Conservation (phyloP, 192 early-diverging fungal genomes). For the Cladochytrium replicatum region DNA sequence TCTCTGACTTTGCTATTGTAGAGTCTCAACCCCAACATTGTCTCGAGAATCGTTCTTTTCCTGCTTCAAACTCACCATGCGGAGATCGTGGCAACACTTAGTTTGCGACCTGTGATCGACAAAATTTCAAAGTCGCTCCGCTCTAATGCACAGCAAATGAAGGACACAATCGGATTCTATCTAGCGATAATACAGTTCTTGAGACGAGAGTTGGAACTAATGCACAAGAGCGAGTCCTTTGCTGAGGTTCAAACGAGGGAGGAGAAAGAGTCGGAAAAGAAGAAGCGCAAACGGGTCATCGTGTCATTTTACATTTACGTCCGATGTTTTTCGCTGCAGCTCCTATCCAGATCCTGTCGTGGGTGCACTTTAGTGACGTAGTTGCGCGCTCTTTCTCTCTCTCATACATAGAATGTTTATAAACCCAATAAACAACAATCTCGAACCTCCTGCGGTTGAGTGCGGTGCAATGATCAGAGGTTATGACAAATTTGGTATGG, state of each 20-base stretch:
- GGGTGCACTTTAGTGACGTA: too few relatives aligned
- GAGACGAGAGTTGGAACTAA: constrained; percentile 64
- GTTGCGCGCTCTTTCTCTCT: too few relatives aligned
- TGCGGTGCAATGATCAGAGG: too few relatives aligned
- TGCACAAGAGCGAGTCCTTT: constrained; percentile 8
- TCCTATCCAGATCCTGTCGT: too few relatives aligned
- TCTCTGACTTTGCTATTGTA: constrained; percentile 8
- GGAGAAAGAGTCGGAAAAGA: background rate
- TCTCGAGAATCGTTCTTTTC: constrained; percentile 76
- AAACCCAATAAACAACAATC: too few relatives aligned
- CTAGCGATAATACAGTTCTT: constrained; percentile 70
- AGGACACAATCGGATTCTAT: constrained; percentile 83
- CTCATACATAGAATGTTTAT: too few relatives aligned
- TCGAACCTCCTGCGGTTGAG: too few relatives aligned
- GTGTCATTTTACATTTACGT: too few relatives aligned
- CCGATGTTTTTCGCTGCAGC: too few relatives aligned
- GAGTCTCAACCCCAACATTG: constrained; percentile 66
- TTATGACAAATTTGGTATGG: too few relatives aligned
- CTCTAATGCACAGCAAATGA: constrained; percentile 51
- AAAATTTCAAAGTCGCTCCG: constrained; percentile 61
- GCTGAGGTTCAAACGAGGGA: background rate
- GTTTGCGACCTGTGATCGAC: constrained; percentile 65
- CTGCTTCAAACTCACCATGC: constrained; percentile 79
- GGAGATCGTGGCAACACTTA: constrained; percentile 74
- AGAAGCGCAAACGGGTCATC: too few relatives aligned